A percentile compares a stretch with the other conserved stretches of the same genome.
phyloP scores from a whole-genome alignment of 805 yeast species.

The Citeromyces nyonsensis region DNA sequence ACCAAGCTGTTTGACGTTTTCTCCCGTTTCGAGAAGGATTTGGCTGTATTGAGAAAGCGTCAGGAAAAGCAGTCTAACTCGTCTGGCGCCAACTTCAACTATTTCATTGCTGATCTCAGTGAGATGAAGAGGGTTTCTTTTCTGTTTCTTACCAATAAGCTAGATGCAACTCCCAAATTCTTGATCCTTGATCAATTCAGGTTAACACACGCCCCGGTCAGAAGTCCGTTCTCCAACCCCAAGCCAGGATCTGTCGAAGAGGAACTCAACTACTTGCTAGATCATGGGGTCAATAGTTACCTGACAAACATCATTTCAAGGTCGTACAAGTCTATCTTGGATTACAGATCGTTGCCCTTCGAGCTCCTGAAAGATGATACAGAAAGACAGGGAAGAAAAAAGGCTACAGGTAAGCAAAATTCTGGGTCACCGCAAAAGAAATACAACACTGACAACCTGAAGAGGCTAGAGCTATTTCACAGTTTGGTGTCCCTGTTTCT shows the following conservation, averaged over 20 bases:
- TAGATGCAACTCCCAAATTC: constrained; percentile 8
- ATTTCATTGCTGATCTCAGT: constrained; percentile 4
- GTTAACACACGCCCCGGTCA: constrained; percentile 19
- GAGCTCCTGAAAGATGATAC: neutral
- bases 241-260: constrained; percentile 10
- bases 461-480: constrained; percentile 49
- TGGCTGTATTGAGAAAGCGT: constrained; percentile 8
- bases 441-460: constrained; percentile 6
- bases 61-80: constrained; percentile 1
- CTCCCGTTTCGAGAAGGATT: constrained; percentile 27
- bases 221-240: no score
- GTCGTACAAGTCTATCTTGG: constrained; percentile 37
- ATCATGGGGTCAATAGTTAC: constrained; percentile 19
- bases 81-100: neutral
- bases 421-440: neutral
- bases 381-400: neutral
- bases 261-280: constrained; percentile 5
- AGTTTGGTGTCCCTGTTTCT: constrained; percentile 50
- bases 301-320: constrained; percentile 41
- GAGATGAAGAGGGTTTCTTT: constrained; percentile 10
- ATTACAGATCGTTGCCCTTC: constrained; percentile 12
- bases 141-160: constrained; percentile 10
- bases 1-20: constrained; percentile 30
- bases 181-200: constrained; percentile 15
- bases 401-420: neutral